Base-by-base conservation (phyloP, 352 stramenopile genomes). In the Pythium guiyangense region DNA sequence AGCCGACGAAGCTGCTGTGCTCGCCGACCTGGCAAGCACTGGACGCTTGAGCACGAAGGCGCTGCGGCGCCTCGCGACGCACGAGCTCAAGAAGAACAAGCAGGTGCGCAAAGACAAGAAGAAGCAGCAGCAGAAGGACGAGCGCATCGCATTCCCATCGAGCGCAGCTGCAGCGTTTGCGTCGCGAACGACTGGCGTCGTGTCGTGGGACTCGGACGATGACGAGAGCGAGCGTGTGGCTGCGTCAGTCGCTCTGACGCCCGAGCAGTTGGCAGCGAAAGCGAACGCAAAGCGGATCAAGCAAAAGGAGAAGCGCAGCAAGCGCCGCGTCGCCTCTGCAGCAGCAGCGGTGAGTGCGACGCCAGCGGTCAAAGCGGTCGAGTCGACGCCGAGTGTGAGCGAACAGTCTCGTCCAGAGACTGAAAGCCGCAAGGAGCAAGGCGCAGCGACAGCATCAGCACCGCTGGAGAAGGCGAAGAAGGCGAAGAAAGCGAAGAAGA, bases 1-100 rank as follows among this genome's bases (percentile, higher is more conserved):
- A 20, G 37, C 78, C 49, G 73, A 83, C 42, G 63, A 82, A 39
- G 35, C 79, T 37, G 67, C 57, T 22, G 52, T 79, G 3, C 60
- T 68, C 27, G 70, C 66, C 4, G 68, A 64, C 26, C 53, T 60
- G 39, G 66, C 72, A 56, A 63, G 62, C 6, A 67, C 40, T 8
- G 46, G 52, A 9, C 29, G 25, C 2, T 10, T 29, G 45, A 20
- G 22, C 55, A 45, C 18, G 17, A 52, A 34, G 17, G 6, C 35
- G 12, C 22, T 37, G 10, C 34, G 34, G 5, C 45, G 40, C 22
- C 44, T 60, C 40, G 54, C 40, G 10, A 48, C 47, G 46, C 26
- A n/a, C 35, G 40, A 40, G 29, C 34, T 25, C 26, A 50, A 49
- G 27, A 29, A 37, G 22, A 55, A 11, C 46, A 54, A 50, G 12